Base-by-base conservation (phyloP, 1,139 yeast genomes). In the Yamadazyma sp. region DNA sequence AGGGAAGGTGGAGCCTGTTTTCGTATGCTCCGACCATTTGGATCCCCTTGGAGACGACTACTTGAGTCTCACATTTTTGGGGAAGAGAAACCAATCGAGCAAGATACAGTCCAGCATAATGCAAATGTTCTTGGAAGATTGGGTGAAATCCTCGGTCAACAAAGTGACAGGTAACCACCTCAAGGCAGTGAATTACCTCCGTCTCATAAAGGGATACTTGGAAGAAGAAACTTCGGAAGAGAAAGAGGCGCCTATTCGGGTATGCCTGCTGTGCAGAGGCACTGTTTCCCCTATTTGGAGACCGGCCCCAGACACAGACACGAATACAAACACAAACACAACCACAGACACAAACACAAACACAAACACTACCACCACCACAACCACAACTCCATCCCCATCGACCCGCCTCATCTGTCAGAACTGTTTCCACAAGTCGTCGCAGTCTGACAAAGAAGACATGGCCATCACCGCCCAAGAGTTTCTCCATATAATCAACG, bases 1-100 rank as follows among this genome's bases (percentile, higher is more conserved):
- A 11, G 83, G 83, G 0, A 66, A 52, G 31, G 58, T 77, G 22
- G 57, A 50, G 25, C 81, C 81, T 1, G 58, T 62, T 3, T 47
- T 77, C 11, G 47, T 64, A 2, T 79, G 85, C 48, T 61, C 69
- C 1, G 53, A 57, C 4, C 82, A 77, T 52, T 11, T 5, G 10
- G 46, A 41, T 5, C 46, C 43, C 14, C 45, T 49, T 2, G 40
- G 38, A 9, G 43, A 47, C 1, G 46, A 55, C 1, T 44, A 54
- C 12, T 47, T 46, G 29, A 45, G 36, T 35, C 38, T 56, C 33
- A 53, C 69, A 32, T 53, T 68, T 1, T 48, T 60, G 2, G 79
- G 73, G 9, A 69, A 66, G 44, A 53, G 73, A 37, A 49, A 49
- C 17, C 53, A 54, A 3, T 40, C 49, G 31, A 38, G 47, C 4